phyloP scores from a whole-genome alignment of 768 basidiomycete genomes.

The Pleurotus citrinopileatus region DNA sequence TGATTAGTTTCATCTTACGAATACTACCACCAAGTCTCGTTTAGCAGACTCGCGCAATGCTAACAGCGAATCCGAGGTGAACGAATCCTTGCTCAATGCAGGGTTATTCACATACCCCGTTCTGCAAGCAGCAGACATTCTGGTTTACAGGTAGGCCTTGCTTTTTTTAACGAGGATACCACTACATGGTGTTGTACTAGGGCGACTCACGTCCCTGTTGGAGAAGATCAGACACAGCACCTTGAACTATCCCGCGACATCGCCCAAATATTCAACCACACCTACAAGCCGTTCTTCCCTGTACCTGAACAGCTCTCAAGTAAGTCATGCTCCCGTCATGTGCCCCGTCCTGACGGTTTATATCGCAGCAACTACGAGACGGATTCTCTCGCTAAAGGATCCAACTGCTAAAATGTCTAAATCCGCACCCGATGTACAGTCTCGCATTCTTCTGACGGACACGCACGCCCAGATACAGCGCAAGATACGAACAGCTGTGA shows the following conservation, averaged over 20 bases:
- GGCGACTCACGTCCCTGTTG: slow-evolving; percentile 92
- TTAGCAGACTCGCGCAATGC: slow-evolving; percentile 74
- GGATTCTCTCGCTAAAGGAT: slow-evolving; percentile 84
- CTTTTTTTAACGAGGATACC: not conserved
- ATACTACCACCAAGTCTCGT: slow-evolving; percentile 59
- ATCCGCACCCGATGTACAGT: slow-evolving; percentile 73
- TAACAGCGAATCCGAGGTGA: slow-evolving; percentile 69
- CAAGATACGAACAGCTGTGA: slow-evolving; percentile 82
- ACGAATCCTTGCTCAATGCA: slow-evolving; percentile 78
- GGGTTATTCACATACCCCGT: slow-evolving; percentile 93
- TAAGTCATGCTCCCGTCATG: slow-evolving; percentile 32
- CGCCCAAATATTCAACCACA: slow-evolving; percentile 78
- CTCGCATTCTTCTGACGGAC: slow-evolving; percentile 88
- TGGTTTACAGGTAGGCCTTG: slow-evolving; percentile 68
- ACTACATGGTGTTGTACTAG: slow-evolving; percentile 33
- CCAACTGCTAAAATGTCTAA: slow-evolving; percentile 94
- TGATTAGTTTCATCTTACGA: too few species aligned
- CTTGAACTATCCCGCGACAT: slow-evolving; percentile 85
- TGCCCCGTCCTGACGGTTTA: not conserved
- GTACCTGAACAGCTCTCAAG: slow-evolving; percentile 72
- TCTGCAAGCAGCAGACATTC: slow-evolving; percentile 90
- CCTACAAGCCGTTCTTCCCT: slow-evolving; percentile 65
- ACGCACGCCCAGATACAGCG: slow-evolving; percentile 50
- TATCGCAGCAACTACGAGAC: slow-evolving; percentile 66
- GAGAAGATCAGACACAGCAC: slow-evolving; percentile 95